Percentiles rank a stretch among this genome's conserved stretches.
Conservation (phyloP, 768 basidiomycete genomes). For the Agaricus blazei region DNA sequence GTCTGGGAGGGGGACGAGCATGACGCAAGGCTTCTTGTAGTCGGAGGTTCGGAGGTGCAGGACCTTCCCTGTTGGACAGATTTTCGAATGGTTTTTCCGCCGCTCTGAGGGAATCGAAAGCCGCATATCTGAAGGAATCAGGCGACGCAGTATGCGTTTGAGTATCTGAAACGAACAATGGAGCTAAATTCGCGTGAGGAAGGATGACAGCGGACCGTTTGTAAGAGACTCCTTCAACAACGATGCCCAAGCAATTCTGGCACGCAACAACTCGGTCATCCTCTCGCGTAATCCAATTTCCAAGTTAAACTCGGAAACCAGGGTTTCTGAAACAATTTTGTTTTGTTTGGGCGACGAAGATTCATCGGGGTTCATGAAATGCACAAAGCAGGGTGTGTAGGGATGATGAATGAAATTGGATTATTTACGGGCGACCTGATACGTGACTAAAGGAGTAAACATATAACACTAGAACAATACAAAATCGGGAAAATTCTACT, state of each 20-base stretch:
- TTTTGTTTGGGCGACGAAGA: background rate
- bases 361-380: conserved; percentile 1
- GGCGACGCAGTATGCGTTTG: conserved; percentile 15
- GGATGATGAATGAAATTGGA: no score
- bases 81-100: conserved; percentile 36
- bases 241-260: conserved; percentile 46
- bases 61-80: conserved; percentile 29
- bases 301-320: conserved; percentile 35
- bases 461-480: no score
- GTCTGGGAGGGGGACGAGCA: conserved; percentile 21
- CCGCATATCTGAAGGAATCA: conserved; percentile 31
- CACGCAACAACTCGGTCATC: conserved; percentile 34
- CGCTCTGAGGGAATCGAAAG: conserved; percentile 33
- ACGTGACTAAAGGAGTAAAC: no score
- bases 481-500: no score
- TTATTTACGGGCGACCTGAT: no score
- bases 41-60: conserved; percentile 16
- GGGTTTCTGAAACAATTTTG: conserved; percentile 17
- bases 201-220: conserved; percentile 18
- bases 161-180: background rate
- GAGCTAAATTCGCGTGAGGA: background rate
- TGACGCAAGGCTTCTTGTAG: conserved; percentile 16
- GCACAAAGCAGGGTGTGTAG: background rate
- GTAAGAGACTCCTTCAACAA: conserved; percentile 32
- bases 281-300: conserved; percentile 42